These are phyloP conservation scores for Zelopaecilomyces penicillatus DNA, from an alignment of 2,329 filamentous ascomycete genomes.

Conservation along the genomic window DNA sequence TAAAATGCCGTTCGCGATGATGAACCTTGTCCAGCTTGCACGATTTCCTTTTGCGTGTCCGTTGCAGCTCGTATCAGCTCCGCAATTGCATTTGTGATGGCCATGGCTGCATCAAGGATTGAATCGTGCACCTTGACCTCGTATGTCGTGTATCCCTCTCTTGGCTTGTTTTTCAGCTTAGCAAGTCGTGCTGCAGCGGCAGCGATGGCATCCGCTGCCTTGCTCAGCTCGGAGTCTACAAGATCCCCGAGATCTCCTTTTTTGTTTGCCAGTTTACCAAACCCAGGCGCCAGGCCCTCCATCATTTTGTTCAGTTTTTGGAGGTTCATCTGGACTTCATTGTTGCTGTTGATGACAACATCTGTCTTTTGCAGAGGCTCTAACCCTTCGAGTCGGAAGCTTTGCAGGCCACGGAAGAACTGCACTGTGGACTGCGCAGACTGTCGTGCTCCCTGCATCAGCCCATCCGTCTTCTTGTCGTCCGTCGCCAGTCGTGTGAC, in stretches of 20 bases:
- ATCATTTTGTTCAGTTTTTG: constrained; percentile 91
- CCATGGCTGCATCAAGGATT: constrained; percentile 85
- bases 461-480: constrained; percentile 84
- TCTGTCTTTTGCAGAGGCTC: constrained; percentile 90
- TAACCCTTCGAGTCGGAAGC: constrained; percentile 85
- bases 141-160: constrained; percentile 90
- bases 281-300: constrained; percentile 83
- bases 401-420: constrained; percentile 91
- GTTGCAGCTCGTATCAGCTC: constrained; percentile 93
- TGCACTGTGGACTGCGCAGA: constrained; percentile 81
- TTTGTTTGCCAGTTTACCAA: constrained; percentile 67
- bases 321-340: constrained; percentile 88
- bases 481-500: constrained; percentile 87
- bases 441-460: constrained; percentile 73
- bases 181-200: constrained; percentile 82
- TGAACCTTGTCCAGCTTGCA: constrained; percentile 80
- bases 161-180: constrained; percentile 93
- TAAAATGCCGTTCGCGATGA: constrained; percentile 91
- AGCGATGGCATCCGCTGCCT: constrained; percentile 91
- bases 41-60: constrained; percentile 89
- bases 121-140: constrained; percentile 93
- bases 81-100: constrained; percentile 88
- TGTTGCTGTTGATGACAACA: constrained; percentile 94
- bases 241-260: constrained; percentile 87
- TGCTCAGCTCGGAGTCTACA: constrained; percentile 83